Evolutionary conservation across 768 basidiomycete genomes (phyloP).

Genomic region (Suillus clintonianus): DNA sequence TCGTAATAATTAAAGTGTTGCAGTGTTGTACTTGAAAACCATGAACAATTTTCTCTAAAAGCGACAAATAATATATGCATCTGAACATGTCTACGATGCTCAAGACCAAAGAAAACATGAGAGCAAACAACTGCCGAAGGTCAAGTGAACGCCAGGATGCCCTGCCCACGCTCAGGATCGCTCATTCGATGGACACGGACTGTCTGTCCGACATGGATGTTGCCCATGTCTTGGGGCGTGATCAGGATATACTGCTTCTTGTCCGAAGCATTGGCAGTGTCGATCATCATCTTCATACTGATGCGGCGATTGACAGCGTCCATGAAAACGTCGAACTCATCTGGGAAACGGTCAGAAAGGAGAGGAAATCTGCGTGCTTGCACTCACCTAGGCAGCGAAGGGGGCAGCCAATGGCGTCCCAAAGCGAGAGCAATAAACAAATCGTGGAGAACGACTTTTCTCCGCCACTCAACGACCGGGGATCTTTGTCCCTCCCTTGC

Average conservation of each 20-base stretch:
- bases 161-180: slow-evolving; percentile 75
- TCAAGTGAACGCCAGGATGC: slow-evolving; percentile 39
- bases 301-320: slow-evolving; percentile 90
- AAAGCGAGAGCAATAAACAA: slow-evolving; percentile 88
- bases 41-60: not conserved
- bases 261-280: slow-evolving; percentile 84
- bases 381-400: slow-evolving; percentile 82
- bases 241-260: slow-evolving; percentile 94
- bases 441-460: slow-evolving; percentile 98
- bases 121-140: not conserved
- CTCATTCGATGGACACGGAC: slow-evolving; percentile 79
- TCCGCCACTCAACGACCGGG: slow-evolving; percentile 85
- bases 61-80: not conserved
- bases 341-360: slow-evolving; percentile 38
- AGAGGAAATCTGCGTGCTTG: not conserved
- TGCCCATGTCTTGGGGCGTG: slow-evolving; percentile 92
- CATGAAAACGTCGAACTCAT: slow-evolving; percentile 99
- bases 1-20: not conserved
- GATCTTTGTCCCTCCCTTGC: slow-evolving; percentile 77
- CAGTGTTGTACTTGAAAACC: not conserved
- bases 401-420: slow-evolving; percentile 95
- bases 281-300: slow-evolving; percentile 96
- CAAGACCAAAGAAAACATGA: not conserved
- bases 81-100: not conserved
- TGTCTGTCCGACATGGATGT: slow-evolving; percentile 62